Conservation (phyloP, 139 green algal species). For the Chlamydomonas eustigma region DNA sequence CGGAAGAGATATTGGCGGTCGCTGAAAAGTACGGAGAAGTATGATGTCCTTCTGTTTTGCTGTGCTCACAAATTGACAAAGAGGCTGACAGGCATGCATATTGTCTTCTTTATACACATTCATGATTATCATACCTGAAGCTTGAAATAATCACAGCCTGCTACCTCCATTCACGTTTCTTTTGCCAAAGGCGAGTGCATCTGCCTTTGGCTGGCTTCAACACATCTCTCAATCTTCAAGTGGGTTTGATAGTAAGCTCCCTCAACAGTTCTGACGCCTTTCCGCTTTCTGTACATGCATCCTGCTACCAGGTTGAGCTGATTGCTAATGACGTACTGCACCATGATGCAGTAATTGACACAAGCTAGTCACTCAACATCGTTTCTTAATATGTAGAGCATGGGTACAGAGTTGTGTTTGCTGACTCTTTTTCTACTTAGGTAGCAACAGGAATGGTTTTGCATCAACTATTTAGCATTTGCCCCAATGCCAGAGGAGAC, state of each 20-base stretch:
- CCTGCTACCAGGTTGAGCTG: background rate
- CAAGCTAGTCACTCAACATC: background rate
- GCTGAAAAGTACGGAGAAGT: slow-evolving; percentile 43
- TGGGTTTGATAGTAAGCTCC: background rate
- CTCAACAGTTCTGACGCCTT: background rate
- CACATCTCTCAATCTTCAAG: slow-evolving; percentile 35
- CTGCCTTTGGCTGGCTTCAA: slow-evolving; percentile 51
- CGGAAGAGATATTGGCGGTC: slow-evolving; percentile 35
- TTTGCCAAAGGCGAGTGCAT: slow-evolving; percentile 46
- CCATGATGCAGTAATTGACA: background rate
- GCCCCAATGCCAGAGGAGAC: slow-evolving; percentile 24
- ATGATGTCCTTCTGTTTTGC: too few relatives aligned
- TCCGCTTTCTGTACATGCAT: background rate
- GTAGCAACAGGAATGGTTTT: slow-evolving; percentile 40
- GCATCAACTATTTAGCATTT: slow-evolving; percentile 25
- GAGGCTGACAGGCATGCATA: too few relatives aligned
- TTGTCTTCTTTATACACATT: too few relatives aligned
- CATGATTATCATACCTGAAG: too few relatives aligned
- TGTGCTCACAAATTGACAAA: too few relatives aligned
- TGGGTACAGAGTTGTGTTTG: background rate
- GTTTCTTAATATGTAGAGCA: background rate
- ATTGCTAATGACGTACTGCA: background rate
- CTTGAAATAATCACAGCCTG: too few relatives aligned
- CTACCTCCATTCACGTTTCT: too few relatives aligned
- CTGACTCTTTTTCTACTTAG: slow-evolving; percentile 4